Percentiles rank a stretch among this genome's conserved stretches.
Evolutionary conservation across 257 asterid genomes (phyloP).

Genomic region (Penstemon eatonii): DNA sequence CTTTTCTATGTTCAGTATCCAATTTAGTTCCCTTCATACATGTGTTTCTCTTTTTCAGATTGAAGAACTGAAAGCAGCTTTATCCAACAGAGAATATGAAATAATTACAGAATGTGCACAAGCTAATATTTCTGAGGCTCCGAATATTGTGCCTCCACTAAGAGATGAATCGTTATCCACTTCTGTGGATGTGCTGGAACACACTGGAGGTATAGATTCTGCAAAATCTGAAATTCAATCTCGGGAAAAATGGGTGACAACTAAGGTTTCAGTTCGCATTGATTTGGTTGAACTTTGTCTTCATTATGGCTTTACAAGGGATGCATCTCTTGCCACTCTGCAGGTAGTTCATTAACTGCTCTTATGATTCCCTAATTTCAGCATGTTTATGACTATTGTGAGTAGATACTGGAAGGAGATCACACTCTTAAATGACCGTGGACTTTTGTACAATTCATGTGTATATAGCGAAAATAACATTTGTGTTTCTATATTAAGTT

Average conservation of each 20-base stretch:
- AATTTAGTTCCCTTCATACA: neutral
- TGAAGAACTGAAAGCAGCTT: conserved; percentile 88
- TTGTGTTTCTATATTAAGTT: neutral
- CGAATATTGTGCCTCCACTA: conserved; percentile 65
- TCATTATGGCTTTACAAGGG: conserved; percentile 80
- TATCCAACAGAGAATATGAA: conserved; percentile 90
- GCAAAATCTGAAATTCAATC: conserved; percentile 48
- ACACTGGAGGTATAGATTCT: conserved; percentile 42
- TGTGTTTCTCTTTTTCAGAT: conserved; percentile 50
- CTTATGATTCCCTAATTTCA: conserved; percentile 17
- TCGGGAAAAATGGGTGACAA: conserved; percentile 52
- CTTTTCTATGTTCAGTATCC: neutral
- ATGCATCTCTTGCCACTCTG: conserved; percentile 84
- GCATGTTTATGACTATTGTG: conserved; percentile 1
- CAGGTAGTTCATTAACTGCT: conserved; percentile 55
- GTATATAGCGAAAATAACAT: neutral
- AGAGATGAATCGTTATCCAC: conserved; percentile 48
- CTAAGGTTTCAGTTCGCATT: conserved; percentile 68
- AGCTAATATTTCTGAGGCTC: conserved; percentile 81
- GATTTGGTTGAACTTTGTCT: conserved; percentile 81
- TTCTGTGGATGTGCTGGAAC: conserved; percentile 45
- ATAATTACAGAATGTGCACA: conserved; percentile 86
- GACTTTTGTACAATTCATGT: neutral
- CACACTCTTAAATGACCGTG: neutral
- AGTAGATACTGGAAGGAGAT: conserved; percentile 3